Base-by-base conservation (phyloP, 305 asterid genomes). In the Lippia alba region DNA sequence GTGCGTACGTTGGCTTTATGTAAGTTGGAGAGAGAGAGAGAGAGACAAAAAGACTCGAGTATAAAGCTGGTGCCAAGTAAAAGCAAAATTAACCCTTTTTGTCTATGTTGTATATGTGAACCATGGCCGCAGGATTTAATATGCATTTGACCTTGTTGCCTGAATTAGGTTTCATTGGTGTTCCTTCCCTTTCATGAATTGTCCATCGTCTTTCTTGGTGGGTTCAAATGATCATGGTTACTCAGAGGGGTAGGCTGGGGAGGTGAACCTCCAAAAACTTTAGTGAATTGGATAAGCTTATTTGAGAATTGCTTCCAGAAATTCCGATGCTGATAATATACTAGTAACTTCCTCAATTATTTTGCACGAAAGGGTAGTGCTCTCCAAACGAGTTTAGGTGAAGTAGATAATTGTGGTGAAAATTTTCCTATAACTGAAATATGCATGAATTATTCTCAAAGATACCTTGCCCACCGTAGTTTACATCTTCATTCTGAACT, bases 201-300 rank as follows among this genome's bases (percentile, higher is more conserved):
- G 41, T 20, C 64, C 51, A 58, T 9, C 45, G 53, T 18, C 41
- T 34, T 15, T 16, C 56, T 50, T 32, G 67, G 50, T 24, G 76
- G 71, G 70, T 70, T 17, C 45, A 44, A 61, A 72, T 65, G 65
- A 46, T 78, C 41, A 7, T 40, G 51, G 19, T 67, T 20, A 14
- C 63, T 60, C 4, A 3, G 61, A 54, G 56, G 40, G 54, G 44
- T 33, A 33, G 44, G 24, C 12, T 54, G 41, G 48, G 57, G 54
- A 12, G 39, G 48, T 36, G 57, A 58, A 67, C 63, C 59, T 11
- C 51, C 58, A 53, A 45, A 44, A 49, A 30, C 57, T 18, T n/a
- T n/a, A 48, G 16, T 4, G 30, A 64, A 16, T 64, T 53, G 54
- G 72, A 18, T 76, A 61, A 63, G 56, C 51, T 44, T 71, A 68